A percentile compares a stretch with the other conserved stretches of the same genome.
Conservation (phyloP, 2,329 filamentous ascomycete genomes). For the Pseudogymnoascus sp. region DNA sequence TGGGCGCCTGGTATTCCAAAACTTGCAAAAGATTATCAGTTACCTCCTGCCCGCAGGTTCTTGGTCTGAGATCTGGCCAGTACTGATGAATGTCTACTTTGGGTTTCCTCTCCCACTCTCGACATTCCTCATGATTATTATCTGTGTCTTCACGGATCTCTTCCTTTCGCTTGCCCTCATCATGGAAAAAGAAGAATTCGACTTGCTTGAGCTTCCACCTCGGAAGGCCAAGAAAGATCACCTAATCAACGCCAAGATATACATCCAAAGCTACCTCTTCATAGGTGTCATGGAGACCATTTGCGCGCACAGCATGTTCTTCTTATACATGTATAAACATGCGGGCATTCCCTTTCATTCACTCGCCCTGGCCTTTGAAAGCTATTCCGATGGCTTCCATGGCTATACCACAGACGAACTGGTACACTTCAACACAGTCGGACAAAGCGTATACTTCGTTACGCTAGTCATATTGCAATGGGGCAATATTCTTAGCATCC, state of each 20-base stretch:
- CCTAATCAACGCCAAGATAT: slow-evolving; percentile 47
- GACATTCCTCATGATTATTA: slow-evolving; percentile 53
- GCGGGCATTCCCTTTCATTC: slow-evolving; percentile 42
- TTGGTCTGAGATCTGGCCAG: slow-evolving; percentile 53
- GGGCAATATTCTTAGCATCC: slow-evolving; percentile 45
- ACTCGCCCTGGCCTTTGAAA: slow-evolving; percentile 46
- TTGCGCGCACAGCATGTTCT: slow-evolving; percentile 48
- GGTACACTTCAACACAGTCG: slow-evolving; percentile 42
- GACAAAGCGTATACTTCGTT: slow-evolving; percentile 50
- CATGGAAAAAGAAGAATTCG: slow-evolving; percentile 50
- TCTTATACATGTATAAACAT: slow-evolving; percentile 45
- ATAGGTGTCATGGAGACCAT: slow-evolving; percentile 46
- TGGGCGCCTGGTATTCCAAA: slow-evolving; percentile 72
- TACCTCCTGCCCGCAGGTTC: slow-evolving; percentile 50
- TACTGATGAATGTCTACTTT: slow-evolving; percentile 50
- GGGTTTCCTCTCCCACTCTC: slow-evolving; percentile 46
- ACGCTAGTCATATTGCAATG: slow-evolving; percentile 48
- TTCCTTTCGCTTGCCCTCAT: slow-evolving; percentile 47
- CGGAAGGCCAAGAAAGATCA: slow-evolving; percentile 43
- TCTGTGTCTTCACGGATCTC: slow-evolving; percentile 50
- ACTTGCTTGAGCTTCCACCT: slow-evolving; percentile 45
- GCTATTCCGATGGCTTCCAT: slow-evolving; percentile 43
- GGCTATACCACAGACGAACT: slow-evolving; percentile 43
- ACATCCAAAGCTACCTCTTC: slow-evolving; percentile 47
- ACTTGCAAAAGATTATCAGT: slow-evolving; percentile 63